These are phyloP conservation scores for Lepiota brunneoincarnata DNA, from an alignment of 768 basidiomycete genomes.

Conservation along the genomic window DNA sequence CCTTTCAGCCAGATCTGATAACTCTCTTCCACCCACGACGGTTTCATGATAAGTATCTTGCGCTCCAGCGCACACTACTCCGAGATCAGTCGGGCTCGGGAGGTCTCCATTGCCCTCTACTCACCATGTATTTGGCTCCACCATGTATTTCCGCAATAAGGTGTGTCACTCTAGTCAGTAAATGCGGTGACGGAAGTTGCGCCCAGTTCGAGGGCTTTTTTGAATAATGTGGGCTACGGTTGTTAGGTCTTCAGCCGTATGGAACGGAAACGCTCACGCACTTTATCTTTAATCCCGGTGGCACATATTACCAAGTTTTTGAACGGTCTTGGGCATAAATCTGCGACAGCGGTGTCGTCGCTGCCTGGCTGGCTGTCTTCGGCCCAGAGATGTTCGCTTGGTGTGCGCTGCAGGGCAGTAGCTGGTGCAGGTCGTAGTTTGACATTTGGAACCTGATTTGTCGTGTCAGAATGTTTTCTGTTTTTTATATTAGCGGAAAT, in stretches of 20 bases:
- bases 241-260: background rate
- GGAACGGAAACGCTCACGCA: constrained; percentile 24
- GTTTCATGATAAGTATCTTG: constrained; percentile 74
- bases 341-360: constrained; percentile 42
- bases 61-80: constrained; percentile 78
- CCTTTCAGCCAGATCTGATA: constrained; percentile 77
- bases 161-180: constrained; percentile 86
- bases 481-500: background rate
- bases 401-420: constrained; percentile 26
- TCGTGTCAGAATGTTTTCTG: background rate
- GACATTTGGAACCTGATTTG: constrained; percentile 71
- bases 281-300: constrained; percentile 81
- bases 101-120: constrained; percentile 14
- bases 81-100: constrained; percentile 7
- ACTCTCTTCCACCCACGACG: constrained; percentile 74
- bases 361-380: constrained; percentile 49
- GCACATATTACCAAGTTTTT: constrained; percentile 65
- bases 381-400: constrained; percentile 37
- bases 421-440: constrained; percentile 68
- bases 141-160: constrained; percentile 80
- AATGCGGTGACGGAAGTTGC: constrained; percentile 67
- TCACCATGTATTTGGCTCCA: constrained; percentile 79
- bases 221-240: constrained; percentile 63
- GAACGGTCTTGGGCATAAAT: constrained; percentile 65
- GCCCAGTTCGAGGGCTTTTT: constrained; percentile 79